Evolutionary conservation across 2,329 filamentous ascomycete genomes (phyloP).

Genomic region (Trichoderma hamatum): DNA sequence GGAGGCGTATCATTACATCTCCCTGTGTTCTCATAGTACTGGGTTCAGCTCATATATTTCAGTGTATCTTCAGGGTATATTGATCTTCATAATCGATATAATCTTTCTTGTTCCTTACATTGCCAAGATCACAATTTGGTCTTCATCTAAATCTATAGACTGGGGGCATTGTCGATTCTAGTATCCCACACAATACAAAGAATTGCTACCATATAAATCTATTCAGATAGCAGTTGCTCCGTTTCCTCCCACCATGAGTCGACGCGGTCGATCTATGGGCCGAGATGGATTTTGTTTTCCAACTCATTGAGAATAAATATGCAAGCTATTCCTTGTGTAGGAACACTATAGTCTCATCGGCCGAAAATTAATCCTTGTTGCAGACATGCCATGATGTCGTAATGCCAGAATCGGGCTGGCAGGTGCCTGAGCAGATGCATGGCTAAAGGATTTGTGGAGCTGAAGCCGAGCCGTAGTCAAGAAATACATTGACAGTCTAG

Average conservation of each 20-base stretch:
- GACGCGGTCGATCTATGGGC: too few relatives aligned
- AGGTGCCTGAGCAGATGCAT: not conserved
- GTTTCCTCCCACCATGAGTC: too few relatives aligned
- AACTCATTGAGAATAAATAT: too few relatives aligned
- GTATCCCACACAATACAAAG: fast-evolving
- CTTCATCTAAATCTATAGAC: not conserved
- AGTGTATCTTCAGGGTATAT: not conserved
- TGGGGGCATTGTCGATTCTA: not conserved
- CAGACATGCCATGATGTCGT: too few relatives aligned
- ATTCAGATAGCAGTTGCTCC: too few relatives aligned
- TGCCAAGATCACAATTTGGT: not conserved
- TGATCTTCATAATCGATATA: not conserved
- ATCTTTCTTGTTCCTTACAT: not conserved
- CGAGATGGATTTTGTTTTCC: too few relatives aligned
- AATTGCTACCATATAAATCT: not conserved
- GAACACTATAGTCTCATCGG: too few relatives aligned
- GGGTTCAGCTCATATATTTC: not conserved
- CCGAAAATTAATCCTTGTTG: too few relatives aligned
- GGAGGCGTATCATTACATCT: not conserved
- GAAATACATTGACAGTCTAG: not conserved
- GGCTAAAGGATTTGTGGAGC: not conserved
- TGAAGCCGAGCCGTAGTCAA: not conserved
- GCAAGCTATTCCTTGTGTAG: too few relatives aligned
- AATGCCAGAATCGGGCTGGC: too few relatives aligned
- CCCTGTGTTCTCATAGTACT: not conserved